phyloP scores from a whole-genome alignment of 768 basidiomycete genomes.

The Phanerochaete carnosa region DNA sequence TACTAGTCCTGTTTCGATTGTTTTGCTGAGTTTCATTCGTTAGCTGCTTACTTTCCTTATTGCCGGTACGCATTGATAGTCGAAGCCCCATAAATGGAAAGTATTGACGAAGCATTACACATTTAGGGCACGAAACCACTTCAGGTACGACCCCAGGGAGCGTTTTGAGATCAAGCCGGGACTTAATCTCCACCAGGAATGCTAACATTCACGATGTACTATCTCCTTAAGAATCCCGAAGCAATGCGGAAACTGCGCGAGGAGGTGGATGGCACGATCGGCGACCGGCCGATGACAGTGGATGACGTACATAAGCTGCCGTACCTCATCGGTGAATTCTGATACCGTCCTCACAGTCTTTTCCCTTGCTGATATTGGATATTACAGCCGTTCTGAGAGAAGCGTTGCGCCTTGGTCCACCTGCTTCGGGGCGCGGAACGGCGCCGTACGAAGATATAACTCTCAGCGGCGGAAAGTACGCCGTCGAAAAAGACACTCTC shows the following conservation, averaged over 20 bases:
- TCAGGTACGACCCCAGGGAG: conserved; percentile 23
- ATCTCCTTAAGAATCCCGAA: conserved; percentile 41
- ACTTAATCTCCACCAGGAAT: conserved; percentile 20
- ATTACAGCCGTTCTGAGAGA: conserved; percentile 36
- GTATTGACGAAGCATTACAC: too few species aligned
- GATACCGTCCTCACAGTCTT: not conserved
- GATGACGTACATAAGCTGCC: conserved; percentile 41
- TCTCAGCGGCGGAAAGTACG: conserved; percentile 37
- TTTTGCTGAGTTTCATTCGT: not conserved
- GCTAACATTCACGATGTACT: conserved; percentile 42
- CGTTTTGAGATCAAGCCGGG: not conserved
- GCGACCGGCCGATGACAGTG: conserved; percentile 34
- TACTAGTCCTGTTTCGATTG: not conserved
- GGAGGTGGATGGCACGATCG: conserved; percentile 45
- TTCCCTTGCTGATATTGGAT: not conserved
- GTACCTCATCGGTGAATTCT: conserved; percentile 35
- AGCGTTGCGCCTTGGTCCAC: conserved; percentile 32
- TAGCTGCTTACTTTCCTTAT: conserved; percentile 49
- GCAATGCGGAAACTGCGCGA: conserved; percentile 42
- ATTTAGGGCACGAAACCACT: conserved; percentile 36
- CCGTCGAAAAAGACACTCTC: conserved; percentile 24
- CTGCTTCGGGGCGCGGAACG: conserved; percentile 34
- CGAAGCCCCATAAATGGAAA: too few species aligned
- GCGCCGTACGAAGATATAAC: conserved; percentile 34
- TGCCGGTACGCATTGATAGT: conserved; percentile 42